Evolutionary conservation across 2,329 filamentous ascomycete genomes (phyloP).

Genomic region (Helotiales sp.): DNA sequence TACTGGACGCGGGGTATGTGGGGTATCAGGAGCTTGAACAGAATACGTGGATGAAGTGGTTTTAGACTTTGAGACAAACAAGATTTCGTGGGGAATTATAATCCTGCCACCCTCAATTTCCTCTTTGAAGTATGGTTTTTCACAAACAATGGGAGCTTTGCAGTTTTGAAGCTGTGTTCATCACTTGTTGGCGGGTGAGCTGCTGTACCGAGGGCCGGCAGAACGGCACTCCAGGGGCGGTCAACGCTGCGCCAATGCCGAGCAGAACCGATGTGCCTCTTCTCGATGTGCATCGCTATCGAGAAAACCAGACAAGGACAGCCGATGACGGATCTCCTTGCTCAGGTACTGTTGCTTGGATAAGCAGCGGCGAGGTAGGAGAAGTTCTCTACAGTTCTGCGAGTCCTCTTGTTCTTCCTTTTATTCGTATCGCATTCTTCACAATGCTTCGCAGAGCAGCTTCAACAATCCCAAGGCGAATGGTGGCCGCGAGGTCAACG

Average conservation of each 20-base stretch:
- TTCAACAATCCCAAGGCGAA: conserved; percentile 26
- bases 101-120: neutral
- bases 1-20: conserved; percentile 25
- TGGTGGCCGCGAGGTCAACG: conserved; percentile 20
- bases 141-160: neutral
- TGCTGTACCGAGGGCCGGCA: conserved; percentile 5
- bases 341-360: conserved; percentile 7
- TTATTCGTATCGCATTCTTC: neutral
- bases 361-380: conserved; percentile 16
- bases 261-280: conserved; percentile 21
- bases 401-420: conserved; percentile 2
- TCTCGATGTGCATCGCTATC: neutral
- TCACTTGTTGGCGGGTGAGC: neutral
- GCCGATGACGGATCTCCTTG: conserved; percentile 22
- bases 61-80: neutral
- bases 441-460: conserved; percentile 35
- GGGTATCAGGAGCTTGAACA: conserved; percentile 16
- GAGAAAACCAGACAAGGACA: neutral
- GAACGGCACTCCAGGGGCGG: neutral
- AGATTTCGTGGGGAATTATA: neutral
- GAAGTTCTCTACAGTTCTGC: conserved; percentile 8
- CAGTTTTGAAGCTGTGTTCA: conserved; percentile 1
- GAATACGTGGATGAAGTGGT: neutral
- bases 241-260: conserved; percentile 12
- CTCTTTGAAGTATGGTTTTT: conserved; percentile 1